Base-by-base conservation (phyloP, 148 eudicot species). In the Tetragonia tetragonoides region DNA sequence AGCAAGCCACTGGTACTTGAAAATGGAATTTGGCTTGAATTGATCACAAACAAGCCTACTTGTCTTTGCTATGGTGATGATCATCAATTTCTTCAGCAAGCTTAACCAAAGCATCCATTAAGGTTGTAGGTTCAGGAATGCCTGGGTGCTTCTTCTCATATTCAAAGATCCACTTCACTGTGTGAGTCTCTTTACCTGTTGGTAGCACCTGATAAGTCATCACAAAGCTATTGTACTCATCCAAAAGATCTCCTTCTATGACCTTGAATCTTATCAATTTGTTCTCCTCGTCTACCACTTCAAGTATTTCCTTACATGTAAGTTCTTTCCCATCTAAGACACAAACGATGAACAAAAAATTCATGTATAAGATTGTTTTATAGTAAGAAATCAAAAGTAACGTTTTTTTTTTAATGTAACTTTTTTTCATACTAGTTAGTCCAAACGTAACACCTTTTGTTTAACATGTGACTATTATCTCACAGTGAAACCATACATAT, bases 41-140 rank as follows among this genome's bases (percentile, higher is more conserved):
- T 28, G 34, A 28, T 28, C 34, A 28, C 34, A 28, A 28, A 28
- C 34, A 28, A 28, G 34, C 34, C 34, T 28, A 28, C 34, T 28
- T 28, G 51, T 38, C 67, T 64, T 64, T 56, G 14, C 74, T 5
- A 24, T 64, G 70, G 39, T 75, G 77, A 63, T 75, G 61, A 46
- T 75, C 78, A 65, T 75, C 70, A 34, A 75, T 75, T 23, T 75
- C 59, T 63, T 64, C 47, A 11, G 78, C 57, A 47, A 63, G 60
- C 0, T 5, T 21, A 37, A 75, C 16, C 60, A 75, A 64, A 5
- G 78, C 42, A 46, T 75, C 46, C 46, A 75, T 63, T 46, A 46
- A 17, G 46, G 54, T 10, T 8, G 44, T 23, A 0, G 78, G 78
- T 6, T 75, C 78, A 37, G 61, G 70, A 63, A 49, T 49, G 23